These are phyloP conservation scores for Coffea humblotiana DNA, from an alignment of 305 asterid genomes.

Conservation along the genomic window DNA sequence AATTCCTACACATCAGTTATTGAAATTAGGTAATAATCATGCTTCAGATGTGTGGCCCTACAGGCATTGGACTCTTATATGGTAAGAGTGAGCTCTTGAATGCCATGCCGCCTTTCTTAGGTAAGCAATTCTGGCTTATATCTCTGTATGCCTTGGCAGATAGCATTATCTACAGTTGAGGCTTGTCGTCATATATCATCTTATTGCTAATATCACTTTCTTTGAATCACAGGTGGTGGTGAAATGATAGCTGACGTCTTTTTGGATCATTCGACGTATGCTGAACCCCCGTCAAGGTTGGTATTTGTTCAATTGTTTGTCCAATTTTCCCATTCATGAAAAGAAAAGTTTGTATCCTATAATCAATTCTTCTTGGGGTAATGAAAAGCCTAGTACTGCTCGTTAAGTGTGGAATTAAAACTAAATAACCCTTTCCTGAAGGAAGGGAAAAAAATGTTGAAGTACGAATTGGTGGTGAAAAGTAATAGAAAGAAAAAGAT, in stretches of 20 bases:
- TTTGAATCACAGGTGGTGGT: conserved; percentile 75
- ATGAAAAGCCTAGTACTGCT: neutral
- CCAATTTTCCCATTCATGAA: neutral
- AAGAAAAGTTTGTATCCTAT: neutral
- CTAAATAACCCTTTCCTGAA: neutral
- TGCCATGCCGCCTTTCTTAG: conserved; percentile 93
- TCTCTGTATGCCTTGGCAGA: neutral
- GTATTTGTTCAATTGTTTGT: conserved; percentile 20
- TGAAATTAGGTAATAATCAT: conserved; percentile 60
- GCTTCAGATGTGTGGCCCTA: conserved; percentile 99
- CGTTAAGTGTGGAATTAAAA: neutral
- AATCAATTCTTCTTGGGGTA: neutral
- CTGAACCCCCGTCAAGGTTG: conserved; percentile 96
- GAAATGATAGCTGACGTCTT: conserved; percentile 95
- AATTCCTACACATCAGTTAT: conserved; percentile 29
- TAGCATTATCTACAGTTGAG: neutral
- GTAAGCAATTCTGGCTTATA: conserved; percentile 37
- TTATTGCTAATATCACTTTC: conserved; percentile 22
- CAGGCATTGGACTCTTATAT: conserved; percentile 98
- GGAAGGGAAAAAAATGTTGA: neutral
- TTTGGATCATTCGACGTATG: conserved; percentile 91
- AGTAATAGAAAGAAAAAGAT: neutral
- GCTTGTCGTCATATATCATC: neutral
- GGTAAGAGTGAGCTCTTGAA: conserved; percentile 79
- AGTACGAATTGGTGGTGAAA: neutral